Evolutionary conservation across 2,329 filamentous ascomycete species (phyloP), one percentile per base, ranked within the genome.

Genomic region (Drechslerella coelobrocha): DNA sequence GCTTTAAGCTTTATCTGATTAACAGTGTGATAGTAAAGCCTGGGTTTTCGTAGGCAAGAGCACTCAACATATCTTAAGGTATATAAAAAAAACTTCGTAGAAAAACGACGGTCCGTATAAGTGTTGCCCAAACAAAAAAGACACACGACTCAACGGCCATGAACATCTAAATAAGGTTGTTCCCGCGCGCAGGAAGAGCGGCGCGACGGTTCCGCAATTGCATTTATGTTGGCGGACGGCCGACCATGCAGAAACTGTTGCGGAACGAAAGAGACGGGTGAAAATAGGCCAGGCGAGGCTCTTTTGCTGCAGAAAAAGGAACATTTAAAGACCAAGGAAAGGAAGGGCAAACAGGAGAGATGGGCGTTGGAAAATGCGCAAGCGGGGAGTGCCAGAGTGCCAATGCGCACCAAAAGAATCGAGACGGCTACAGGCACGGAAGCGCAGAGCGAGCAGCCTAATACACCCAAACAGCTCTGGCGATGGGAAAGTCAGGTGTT

Each of bases 161-260:
- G 14, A 54, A 71, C 59, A 71, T 71, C 66, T 23, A 63, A 71
- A 60, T 71, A 71, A 71, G 66, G 66, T 71, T 71, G 47, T 26
- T 60, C 26, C 56, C 19, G 61, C 31, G 56, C 52, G 45, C 43
- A 41, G 26, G 53, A 48, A 26, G 43, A 34, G 31, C 34, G 53
- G 31, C 21, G 31, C 43, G 41, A 57, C 51, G 19, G 65, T 41
- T 27, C 37, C 31, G 29, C 51, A 19, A 34, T 26, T 57, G 31
- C 31, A 31, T 12, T 6, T 12, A 6, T 31, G 29, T 6, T 45
- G 43, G 57, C 41, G 14, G 41, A 17, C 41, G 37, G 7, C 4
- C n/a, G n/a, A n/a, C 12, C 34, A n/a, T 57, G 56, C 63, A 51
- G 57, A 2, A 21, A 57, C 45, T 60, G 43, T 31, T 51, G 39